A percentile compares a stretch with the other conserved stretches of the same genome.
Conservation (phyloP, 345 rosid genomes). For the Moricandia arvensis region DNA sequence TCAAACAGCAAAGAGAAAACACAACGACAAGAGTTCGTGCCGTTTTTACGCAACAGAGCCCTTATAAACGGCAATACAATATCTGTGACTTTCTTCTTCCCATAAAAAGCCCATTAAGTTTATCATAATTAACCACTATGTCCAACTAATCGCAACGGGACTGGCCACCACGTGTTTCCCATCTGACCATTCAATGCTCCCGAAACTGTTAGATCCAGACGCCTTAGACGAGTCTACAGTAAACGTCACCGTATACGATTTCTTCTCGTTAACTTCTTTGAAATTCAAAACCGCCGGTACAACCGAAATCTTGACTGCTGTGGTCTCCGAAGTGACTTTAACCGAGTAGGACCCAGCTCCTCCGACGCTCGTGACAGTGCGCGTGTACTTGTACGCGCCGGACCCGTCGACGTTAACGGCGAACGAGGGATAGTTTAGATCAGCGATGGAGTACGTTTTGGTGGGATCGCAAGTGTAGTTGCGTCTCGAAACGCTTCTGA, state of each 20-base stretch:
- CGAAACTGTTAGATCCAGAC: slow-evolving; percentile 47
- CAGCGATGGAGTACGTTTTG: slow-evolving; percentile 44
- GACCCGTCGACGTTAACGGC: slow-evolving; percentile 49
- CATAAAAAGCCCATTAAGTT: not conserved
- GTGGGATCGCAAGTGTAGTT: slow-evolving; percentile 53
- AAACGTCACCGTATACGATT: slow-evolving; percentile 67
- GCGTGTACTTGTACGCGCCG: slow-evolving; percentile 48
- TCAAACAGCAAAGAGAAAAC: not conserved
- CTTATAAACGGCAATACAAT: slow-evolving; percentile 20
- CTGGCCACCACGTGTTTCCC: slow-evolving; percentile 70
- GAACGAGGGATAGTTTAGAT: slow-evolving; percentile 83
- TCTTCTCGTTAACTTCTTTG: slow-evolving; percentile 55
- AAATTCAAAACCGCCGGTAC: slow-evolving; percentile 62
- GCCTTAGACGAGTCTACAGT: slow-evolving; percentile 46
- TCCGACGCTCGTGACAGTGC: slow-evolving; percentile 78
- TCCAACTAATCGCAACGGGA: slow-evolving; percentile 83
- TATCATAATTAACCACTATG: slow-evolving; percentile 36
- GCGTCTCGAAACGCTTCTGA: slow-evolving; percentile 43
- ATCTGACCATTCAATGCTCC: slow-evolving; percentile 72
- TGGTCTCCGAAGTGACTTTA: slow-evolving; percentile 37
- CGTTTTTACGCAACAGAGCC: slow-evolving; percentile 26
- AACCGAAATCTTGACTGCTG: slow-evolving; percentile 57
- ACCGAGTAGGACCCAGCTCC: slow-evolving; percentile 58
- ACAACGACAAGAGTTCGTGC: slow-evolving; percentile 5
- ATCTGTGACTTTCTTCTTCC: not conserved